Evolutionary conservation across 164 flowering plant genomes (phyloP), one percentile per base, ranked within the genome.

Genomic region (Liquidambar formosana): DNA sequence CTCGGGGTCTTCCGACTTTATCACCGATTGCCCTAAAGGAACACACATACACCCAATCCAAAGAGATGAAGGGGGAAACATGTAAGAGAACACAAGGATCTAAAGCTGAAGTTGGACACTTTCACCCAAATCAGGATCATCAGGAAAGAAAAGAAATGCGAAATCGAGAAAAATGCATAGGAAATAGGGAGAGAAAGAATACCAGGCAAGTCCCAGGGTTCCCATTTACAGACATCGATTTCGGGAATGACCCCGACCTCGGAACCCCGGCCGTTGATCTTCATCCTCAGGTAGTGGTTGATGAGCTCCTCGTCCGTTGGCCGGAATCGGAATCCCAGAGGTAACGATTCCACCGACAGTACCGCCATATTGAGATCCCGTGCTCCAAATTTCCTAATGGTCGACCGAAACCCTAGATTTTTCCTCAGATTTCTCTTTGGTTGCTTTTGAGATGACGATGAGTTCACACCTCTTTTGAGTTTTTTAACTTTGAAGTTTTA

Each of bases 181-280:
- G 8, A 28, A 43, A 33, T 12, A 14, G 22, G 25, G 5, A 10
- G 10, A 61, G 11, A 41, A 1, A 16, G 22, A 4, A 10, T 64
- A 85, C 96, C 83, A 19, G 92, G 96, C 47, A 90, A 75, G 70
- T 88, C 96, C 90, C 90, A 87, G 14, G 96, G 93, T 80, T 88
- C 91, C 73, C 72, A 78, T 73, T 83, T 87, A 67, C 91, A 88
- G 25, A 90, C 79, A 63, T 90, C 93, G 43, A 88, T 73, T 65
- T 90, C 93, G 1, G 84, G 80, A 44, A 90, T 90, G 43, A 82
- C 82, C n/a, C 68, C n/a, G 57, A 89, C 92, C 23, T 76, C 78
- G 5, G 80, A 75, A n/a, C 85, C 66, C 12, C 75, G 76, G 16
- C 91, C 88, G 66, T 83, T 78, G 71, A 89, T 86, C 80, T 91